These are phyloP conservation scores for Blastocystis sp. DNA, from an alignment of 352 stramenopile genomes.

Conservation along the genomic window DNA sequence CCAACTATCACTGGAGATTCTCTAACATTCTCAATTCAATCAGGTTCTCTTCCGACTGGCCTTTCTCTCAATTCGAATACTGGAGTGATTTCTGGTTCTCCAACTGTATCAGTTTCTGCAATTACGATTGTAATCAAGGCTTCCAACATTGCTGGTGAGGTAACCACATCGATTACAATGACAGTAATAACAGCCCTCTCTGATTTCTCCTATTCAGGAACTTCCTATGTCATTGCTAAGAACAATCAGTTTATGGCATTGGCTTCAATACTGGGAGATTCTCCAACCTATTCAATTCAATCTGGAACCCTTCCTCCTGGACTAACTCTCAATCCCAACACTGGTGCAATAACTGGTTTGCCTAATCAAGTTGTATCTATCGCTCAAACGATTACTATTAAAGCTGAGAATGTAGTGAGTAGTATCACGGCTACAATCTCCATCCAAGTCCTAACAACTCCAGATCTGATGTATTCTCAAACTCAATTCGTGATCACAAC, in stretches of 20 bases:
- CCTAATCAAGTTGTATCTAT: neutral
- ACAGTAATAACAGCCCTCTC: neutral
- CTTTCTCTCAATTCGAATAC: constrained; percentile 28
- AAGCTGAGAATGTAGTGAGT: neutral
- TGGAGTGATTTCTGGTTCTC: constrained; percentile 41
- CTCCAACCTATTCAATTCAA: neutral
- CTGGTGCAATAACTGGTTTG: neutral
- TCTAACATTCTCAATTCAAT: neutral
- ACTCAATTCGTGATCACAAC: too few relatives aligned
- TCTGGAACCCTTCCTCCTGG: too few relatives aligned
- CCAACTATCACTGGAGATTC: neutral
- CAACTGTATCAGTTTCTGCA: neutral
- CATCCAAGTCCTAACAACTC: neutral
- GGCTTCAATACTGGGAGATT: neutral
- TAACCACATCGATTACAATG: neutral
- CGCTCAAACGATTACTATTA: neutral
- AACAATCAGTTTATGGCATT: neutral
- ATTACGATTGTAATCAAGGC: neutral
- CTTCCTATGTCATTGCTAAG: neutral
- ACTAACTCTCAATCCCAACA: neutral
- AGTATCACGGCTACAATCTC: neutral
- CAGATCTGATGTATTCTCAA: too few relatives aligned
- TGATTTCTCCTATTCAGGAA: neutral
- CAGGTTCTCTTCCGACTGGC: constrained; percentile 7
- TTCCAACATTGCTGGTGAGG: neutral